Conservation (phyloP, 768 basidiomycete species). For the Artomyces pyxidatus region DNA sequence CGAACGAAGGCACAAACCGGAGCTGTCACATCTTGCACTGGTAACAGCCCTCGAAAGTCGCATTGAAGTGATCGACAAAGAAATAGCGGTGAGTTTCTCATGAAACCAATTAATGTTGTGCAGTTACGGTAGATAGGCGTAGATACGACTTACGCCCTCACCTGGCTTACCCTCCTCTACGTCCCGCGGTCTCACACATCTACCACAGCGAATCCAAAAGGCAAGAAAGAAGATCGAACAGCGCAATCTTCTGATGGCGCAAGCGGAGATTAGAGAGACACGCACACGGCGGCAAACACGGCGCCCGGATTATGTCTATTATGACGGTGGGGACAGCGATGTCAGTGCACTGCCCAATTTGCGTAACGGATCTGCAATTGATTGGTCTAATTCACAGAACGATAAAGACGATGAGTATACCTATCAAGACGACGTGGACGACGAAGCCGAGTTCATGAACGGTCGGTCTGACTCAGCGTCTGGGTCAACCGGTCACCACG, state of each 20-base stretch:
- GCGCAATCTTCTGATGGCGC: slow-evolving; percentile 52
- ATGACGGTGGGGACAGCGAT: slow-evolving; percentile 57
- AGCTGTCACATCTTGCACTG: slow-evolving; percentile 53
- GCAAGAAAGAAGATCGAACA: slow-evolving; percentile 65
- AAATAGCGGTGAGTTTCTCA: slow-evolving; percentile 53
- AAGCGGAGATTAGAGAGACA: slow-evolving; percentile 73
- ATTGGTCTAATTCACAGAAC: slow-evolving; percentile 35
- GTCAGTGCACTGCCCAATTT: slow-evolving; percentile 31
- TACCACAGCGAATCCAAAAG: slow-evolving; percentile 57
- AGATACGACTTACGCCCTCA: too few relatives aligned
- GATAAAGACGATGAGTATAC: slow-evolving; percentile 43
- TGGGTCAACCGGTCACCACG: slow-evolving; percentile 12
- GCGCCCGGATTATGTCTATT: slow-evolving; percentile 77
- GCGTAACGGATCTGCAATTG: not conserved
- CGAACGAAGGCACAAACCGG: slow-evolving; percentile 48
- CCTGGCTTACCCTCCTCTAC: too few relatives aligned
- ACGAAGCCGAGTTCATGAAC: slow-evolving; percentile 34
- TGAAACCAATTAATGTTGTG: too few relatives aligned
- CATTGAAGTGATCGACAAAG: slow-evolving; percentile 57
- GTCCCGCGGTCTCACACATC: not conserved
- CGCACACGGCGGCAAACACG: slow-evolving; percentile 67
- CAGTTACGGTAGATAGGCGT: too few relatives aligned
- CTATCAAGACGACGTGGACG: slow-evolving; percentile 30
- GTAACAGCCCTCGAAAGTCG: slow-evolving; percentile 57
- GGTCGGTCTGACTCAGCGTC: slow-evolving; percentile 17